A percentile compares a stretch with the other conserved stretches of the same genome.
Conservation (phyloP, 75 land plant species). For the Selaginella moellendorffii region DNA sequence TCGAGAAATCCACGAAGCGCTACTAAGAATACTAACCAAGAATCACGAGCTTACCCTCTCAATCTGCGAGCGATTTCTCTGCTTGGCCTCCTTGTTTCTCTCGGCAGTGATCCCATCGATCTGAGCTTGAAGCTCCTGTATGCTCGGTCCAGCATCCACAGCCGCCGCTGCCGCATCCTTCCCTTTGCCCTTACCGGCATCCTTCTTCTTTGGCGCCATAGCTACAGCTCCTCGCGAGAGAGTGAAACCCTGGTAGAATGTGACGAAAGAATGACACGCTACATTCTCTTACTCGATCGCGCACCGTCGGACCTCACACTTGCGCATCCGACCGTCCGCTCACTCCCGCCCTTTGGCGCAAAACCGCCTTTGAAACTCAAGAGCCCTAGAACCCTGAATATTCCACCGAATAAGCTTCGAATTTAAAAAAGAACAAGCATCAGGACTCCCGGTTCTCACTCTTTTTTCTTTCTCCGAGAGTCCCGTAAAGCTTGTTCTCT, state of each 20-base stretch:
- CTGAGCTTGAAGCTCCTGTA: conserved; percentile 16
- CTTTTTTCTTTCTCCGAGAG: too few relatives aligned
- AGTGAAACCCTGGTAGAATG: too few relatives aligned
- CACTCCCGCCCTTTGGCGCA: too few relatives aligned
- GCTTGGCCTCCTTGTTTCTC: conserved; percentile 16
- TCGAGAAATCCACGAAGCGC: background rate
- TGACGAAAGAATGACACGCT: background rate
- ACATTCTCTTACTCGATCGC: too few relatives aligned
- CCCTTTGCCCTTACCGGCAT: conserved; percentile 2
- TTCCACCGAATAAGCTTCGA: too few relatives aligned
- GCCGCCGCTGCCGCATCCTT: conserved; percentile 20
- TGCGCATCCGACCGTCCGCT: too few relatives aligned
- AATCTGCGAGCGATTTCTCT: conserved; percentile 21
- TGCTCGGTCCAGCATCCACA: conserved; percentile 12
- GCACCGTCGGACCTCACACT: too few relatives aligned
- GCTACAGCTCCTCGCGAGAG: background rate
- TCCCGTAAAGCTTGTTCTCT: too few relatives aligned
- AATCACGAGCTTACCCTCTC: conserved; percentile 18
- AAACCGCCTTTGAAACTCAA: too few relatives aligned
- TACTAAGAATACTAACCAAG: background rate
- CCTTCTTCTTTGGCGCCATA: conserved; percentile 12
- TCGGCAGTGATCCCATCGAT: conserved; percentile 9
- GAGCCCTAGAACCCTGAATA: too few relatives aligned
- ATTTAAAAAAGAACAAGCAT: too few relatives aligned
- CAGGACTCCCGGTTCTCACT: too few relatives aligned